Evolutionary conservation across 129 eudicot species (phyloP).

Genomic region (sunflower (Helianthus annuus)): HanXRQr2.0-SUNRISE NC_035446.2:127956903-127957402

Average conservation of each 20-base stretch:
- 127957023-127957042: conserved; percentile 83
- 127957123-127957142: conserved; percentile 8
- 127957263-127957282: conserved; percentile 7
- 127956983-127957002: neutral
- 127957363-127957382: conserved; percentile 82
- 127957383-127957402: conserved; percentile 88
- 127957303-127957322: conserved; percentile 51
- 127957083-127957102: conserved; percentile 39
- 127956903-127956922: neutral
- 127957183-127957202: neutral
- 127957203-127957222: neutral
- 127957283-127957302: conserved; percentile 4
- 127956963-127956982: neutral
- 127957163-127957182: neutral
- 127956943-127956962: too few species aligned
- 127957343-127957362: conserved; percentile 72
- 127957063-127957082: conserved; percentile 98
- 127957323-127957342: conserved; percentile 89
- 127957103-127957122: conserved; percentile 6
- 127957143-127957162: neutral
- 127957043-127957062: conserved; percentile 75
- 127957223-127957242: neutral
- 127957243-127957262: neutral
- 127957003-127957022: conserved; percentile 14
- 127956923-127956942: neutral